phyloP scores from a whole-genome alignment of 164 flowering plant species.

The Chimonanthus praecox region DNA sequence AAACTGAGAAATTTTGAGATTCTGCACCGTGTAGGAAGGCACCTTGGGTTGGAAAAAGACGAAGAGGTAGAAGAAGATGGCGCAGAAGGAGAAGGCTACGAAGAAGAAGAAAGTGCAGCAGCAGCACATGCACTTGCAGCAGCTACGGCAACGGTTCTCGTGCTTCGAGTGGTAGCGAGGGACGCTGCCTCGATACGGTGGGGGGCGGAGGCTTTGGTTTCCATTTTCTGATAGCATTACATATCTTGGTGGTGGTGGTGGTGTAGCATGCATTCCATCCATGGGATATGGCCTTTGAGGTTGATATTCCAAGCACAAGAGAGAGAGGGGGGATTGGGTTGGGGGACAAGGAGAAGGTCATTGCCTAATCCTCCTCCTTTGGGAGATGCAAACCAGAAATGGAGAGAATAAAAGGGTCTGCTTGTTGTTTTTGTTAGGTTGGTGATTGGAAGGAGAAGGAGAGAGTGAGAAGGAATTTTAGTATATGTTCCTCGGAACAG shows the following conservation, averaged over 20 bases:
- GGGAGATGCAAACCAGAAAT: neutral
- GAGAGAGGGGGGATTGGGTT: too few species aligned
- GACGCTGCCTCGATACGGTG: constrained; percentile 45
- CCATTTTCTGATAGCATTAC: constrained; percentile 32
- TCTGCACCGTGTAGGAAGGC: constrained; percentile 38
- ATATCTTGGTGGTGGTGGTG: constrained; percentile 23
- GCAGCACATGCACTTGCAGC: neutral
- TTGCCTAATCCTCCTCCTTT: neutral
- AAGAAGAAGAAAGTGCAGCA: constrained; percentile 26
- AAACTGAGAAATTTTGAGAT: constrained; percentile 32
- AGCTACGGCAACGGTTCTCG: neutral
- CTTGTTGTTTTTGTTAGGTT: neutral
- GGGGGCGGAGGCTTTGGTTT: constrained; percentile 29
- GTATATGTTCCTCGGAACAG: neutral
- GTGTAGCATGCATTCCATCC: neutral
- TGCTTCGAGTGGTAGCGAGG: constrained; percentile 34
- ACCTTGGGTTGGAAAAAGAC: constrained; percentile 27
- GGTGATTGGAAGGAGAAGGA: neutral
- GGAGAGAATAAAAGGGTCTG: neutral
- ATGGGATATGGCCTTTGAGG: neutral
- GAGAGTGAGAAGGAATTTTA: neutral
- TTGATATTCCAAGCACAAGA: neutral
- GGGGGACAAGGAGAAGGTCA: neutral
- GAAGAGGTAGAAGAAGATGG: constrained; percentile 14
- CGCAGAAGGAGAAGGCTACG: constrained; percentile 20